phyloP scores from a whole-genome alignment of 1,139 yeast species.

The Zygosaccharomyces pseudobailii region DNA sequence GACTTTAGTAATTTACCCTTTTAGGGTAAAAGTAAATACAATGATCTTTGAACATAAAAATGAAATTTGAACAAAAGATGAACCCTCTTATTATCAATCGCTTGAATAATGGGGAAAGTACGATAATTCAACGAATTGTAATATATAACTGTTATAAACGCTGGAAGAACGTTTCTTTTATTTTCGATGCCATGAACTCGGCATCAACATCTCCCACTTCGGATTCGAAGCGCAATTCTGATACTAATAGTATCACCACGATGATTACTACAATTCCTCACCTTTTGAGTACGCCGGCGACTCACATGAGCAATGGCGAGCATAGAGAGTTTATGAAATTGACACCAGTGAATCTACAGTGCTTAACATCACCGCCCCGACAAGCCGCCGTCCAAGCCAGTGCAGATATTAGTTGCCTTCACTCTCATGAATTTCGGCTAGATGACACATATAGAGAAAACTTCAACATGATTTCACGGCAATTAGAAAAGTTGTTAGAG shows the following conservation, averaged over 20 bases:
- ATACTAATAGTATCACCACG: conserved; percentile 4
- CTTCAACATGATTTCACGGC: conserved; percentile 33
- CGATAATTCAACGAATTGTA: too few relatives aligned
- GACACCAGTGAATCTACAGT: conserved; percentile 24
- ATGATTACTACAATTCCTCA: neutral
- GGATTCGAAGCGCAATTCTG: conserved; percentile 1
- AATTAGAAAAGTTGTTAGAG: conserved; percentile 33
- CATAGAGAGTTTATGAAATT: conserved; percentile 20
- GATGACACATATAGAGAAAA: conserved; percentile 29
- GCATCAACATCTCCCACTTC: conserved; percentile 4
- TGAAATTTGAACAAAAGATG: conserved; percentile 1
- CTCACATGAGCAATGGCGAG: conserved; percentile 3
- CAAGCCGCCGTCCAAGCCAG: conserved; percentile 3
- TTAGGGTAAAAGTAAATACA: conserved; percentile 15
- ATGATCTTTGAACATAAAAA: conserved; percentile 6
- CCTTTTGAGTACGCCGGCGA: conserved; percentile 1
- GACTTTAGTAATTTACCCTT: conserved; percentile 9
- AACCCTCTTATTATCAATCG: neutral
- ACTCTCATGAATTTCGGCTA: neutral
- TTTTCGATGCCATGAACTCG: conserved; percentile 5
- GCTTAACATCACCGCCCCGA: conserved; percentile 20
- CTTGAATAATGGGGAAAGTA: neutral
- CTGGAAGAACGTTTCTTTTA: neutral
- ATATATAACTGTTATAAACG: neutral
- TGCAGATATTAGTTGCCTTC: neutral